Base-by-base conservation (phyloP, 176 grass and related monocot genomes). In the Rhynchospora breviuscula region DNA sequence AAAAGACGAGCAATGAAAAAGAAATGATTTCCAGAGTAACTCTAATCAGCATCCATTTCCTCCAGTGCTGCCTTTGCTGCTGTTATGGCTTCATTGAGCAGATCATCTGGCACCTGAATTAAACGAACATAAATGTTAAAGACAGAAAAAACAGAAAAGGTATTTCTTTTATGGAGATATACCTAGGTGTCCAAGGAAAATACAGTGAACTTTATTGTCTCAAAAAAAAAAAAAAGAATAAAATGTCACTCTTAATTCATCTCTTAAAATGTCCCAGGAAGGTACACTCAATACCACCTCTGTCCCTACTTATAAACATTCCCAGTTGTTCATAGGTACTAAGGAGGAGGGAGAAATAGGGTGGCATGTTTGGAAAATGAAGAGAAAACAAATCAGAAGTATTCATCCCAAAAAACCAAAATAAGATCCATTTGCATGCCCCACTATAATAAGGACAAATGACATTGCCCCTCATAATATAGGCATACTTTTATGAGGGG, bases 41-140 rank as follows among this genome's bases (percentile, higher is more conserved):
- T 54, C 86, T 85, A 97, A 79, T 94, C 91, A 51, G 91, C 94
- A 83, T 97, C 90, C 94, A 94, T 97, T 77, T 89, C 94, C 85
- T 94, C 91, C 5, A 89, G 64, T 46, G 94, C 90, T 33, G 86
- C 90, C 83, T 90, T 88, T 43, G 91, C 94, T 70, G 85, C 90
- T 22, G 87, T 65, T 84, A 86, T 92, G 40, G 88, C 91, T 80
- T 86, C 85, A 85, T 94, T 85, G 81, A 92, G 63, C 9, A 94
- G 62, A 88, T 78, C 80, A 85, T 90, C 87, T 12, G 91, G 89
- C 33, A 97, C 91, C 91, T 97, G 88, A 15, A 84, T 70, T 43
- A 9, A 64, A 78, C 62, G 65, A 58, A 67, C 44, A 57, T 35
- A 26, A 11, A 43, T 71, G 40, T 49, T 67, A 75, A 84, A 75